These are phyloP conservation scores for Ophiostoma sp. DNA, from an alignment of 2,329 filamentous ascomycete genomes.

Conservation along the genomic window DNA sequence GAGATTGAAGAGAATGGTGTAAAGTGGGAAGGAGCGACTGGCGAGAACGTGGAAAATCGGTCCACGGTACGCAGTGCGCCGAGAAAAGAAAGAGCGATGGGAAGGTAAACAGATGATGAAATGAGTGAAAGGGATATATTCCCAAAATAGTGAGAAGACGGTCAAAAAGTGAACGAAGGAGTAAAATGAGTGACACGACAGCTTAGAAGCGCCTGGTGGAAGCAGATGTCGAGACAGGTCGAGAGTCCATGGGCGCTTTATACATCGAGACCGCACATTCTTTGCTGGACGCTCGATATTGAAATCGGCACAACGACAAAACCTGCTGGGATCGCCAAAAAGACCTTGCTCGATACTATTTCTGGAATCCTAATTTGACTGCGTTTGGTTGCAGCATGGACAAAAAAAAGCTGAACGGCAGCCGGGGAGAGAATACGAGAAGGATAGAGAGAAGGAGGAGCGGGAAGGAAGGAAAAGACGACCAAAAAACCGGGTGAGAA, in stretches of 20 bases:
- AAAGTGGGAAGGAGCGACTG: constrained; percentile 2
- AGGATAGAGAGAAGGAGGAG: background rate
- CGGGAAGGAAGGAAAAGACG: background rate
- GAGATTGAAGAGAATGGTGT: background rate
- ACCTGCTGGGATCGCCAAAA: background rate
- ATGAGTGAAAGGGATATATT: background rate
- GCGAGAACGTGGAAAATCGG: background rate
- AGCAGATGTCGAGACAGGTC: background rate
- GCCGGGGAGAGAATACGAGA: background rate
- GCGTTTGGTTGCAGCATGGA: background rate
- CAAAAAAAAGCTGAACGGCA: background rate
- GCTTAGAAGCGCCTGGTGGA: background rate
- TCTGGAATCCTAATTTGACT: background rate
- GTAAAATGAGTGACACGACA: background rate
- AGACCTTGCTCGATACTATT: background rate
- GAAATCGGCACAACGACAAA: background rate
- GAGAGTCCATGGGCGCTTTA: background rate
- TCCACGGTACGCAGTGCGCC: background rate
- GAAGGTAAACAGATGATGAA: background rate
- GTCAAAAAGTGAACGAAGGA: background rate
- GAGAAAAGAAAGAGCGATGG: background rate
- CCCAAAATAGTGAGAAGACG: background rate
- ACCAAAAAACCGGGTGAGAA: background rate
- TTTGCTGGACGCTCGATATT: background rate
- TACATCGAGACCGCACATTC: background rate